Evolutionary conservation across 768 basidiomycete species (phyloP), one percentile per base, ranked within the genome.

Genomic region (Gelatoporia subvermispora): DNA sequence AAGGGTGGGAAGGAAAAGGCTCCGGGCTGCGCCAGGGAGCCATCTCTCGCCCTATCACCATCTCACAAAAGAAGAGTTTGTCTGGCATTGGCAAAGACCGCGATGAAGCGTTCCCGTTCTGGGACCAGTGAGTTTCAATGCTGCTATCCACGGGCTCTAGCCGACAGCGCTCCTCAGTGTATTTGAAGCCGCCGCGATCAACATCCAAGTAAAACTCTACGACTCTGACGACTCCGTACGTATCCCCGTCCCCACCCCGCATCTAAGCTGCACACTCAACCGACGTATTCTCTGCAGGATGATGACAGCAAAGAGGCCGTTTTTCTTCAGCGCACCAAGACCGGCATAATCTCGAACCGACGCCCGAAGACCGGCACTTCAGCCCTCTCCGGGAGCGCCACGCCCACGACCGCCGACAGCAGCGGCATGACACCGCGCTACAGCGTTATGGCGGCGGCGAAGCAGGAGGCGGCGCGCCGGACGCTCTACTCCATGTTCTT

Each of bases 81-180:
- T 71, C 80, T 9, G 93, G 93, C 2, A 66, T 97, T 49, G 93
- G 93, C 48, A 93, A 92, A 64, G 91, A 97, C 65, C 78, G 93
- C 55, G 93, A 95, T 60, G 93, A 94, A 58, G 91, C 92, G 0
- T 93, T 93, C 63, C 93, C 93, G 43, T 97, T 97, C 77, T 97
- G 93, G 93, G 93, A 97, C 65, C 92, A 96, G 93, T 95, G 58
- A 67, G 89, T 77, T 40, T 40, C n/a, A 8, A 38, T 25, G 16
- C 8, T 18, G 13, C 38, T 37, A 17, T 17, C n/a, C 18, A 36
- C 21, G 25, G 42, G 18, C 21, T 42, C n/a, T 31, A 2, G 28
- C 41, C 22, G 43, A 10, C 4, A 17, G 25, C 21, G 5, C 28
- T 23, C 4, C 15, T 11, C 55, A 93, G 90, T 59, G 67, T 95